Evolutionary conservation across 805 yeast species (phyloP).

Genomic region (Saturnispora serradocipensis): DNA sequence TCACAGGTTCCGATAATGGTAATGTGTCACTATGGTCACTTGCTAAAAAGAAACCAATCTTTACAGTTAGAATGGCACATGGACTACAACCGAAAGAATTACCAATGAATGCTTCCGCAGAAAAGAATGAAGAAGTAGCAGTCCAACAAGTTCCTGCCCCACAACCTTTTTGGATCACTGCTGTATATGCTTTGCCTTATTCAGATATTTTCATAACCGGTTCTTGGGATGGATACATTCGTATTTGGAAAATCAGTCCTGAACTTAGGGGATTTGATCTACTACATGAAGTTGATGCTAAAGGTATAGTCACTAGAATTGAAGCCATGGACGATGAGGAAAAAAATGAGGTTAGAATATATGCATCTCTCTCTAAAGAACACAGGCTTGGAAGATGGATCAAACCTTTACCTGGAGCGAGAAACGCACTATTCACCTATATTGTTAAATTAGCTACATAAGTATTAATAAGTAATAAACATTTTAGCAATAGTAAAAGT

Average conservation of each 20-base stretch:
- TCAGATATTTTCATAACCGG: constrained; percentile 81
- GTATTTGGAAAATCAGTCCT: constrained; percentile 68
- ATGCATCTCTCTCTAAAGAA: constrained; percentile 72
- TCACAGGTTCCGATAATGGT: constrained; percentile 95
- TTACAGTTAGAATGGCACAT: constrained; percentile 62
- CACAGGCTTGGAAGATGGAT: constrained; percentile 87
- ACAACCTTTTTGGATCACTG: constrained; percentile 81
- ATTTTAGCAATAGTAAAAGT: background rate
- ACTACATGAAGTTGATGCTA: constrained; percentile 50
- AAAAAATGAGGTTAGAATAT: constrained; percentile 43
- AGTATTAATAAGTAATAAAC: background rate
- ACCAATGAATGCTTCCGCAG: constrained; percentile 48
- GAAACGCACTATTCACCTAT: constrained; percentile 63
- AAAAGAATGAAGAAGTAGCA: constrained; percentile 29
- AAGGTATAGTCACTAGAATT: constrained; percentile 63
- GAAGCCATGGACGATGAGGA: constrained; percentile 45
- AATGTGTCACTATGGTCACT: constrained; percentile 83
- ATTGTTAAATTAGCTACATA: constrained; percentile 26
- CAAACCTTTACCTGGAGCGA: constrained; percentile 48
- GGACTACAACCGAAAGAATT: constrained; percentile 45
- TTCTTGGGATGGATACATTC: constrained; percentile 73
- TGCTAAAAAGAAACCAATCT: constrained; percentile 81
- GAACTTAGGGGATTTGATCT: constrained; percentile 51
- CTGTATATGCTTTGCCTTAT: constrained; percentile 74
- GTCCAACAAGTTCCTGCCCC: constrained; percentile 52